Evolutionary conservation across 2,329 filamentous ascomycete genomes (phyloP).

Genomic region (Botrytis porri): DNA sequence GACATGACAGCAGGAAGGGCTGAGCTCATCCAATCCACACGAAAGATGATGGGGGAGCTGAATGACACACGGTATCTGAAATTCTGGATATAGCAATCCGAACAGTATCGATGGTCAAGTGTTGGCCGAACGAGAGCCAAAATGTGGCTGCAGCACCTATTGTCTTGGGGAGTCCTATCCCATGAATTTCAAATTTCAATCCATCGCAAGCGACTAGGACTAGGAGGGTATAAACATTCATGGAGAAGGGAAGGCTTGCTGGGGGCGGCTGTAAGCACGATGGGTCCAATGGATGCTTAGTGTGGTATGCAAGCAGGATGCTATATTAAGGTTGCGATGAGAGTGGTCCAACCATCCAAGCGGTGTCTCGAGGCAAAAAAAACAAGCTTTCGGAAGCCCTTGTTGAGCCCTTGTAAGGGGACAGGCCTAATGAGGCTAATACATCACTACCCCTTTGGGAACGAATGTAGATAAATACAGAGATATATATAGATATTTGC

Average conservation of each 20-base stretch:
- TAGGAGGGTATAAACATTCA: not conserved
- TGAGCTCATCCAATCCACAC: not conserved
- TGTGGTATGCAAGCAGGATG: not conserved
- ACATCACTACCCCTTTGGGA: not conserved
- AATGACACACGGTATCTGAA: not conserved
- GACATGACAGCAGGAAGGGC: not conserved
- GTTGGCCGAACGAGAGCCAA: not conserved
- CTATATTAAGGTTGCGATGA: slow-evolving; percentile 11
- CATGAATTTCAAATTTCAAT: not conserved
- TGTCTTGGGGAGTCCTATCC: not conserved
- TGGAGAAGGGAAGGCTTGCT: not conserved
- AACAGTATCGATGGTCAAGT: not conserved
- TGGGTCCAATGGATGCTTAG: not conserved
- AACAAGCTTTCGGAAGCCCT: slow-evolving; percentile 4
- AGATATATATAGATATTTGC: not conserved
- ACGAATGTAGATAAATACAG: not conserved
- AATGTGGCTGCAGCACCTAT: slow-evolving; percentile 4
- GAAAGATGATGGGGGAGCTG: not conserved
- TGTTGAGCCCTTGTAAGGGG: not conserved
- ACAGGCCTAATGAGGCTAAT: not conserved
- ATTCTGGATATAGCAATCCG: not conserved
- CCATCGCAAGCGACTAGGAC: not conserved
- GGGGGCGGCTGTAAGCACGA: not conserved
- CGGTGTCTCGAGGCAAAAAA: no score
- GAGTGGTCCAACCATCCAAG: not conserved